phyloP scores from a whole-genome alignment of 805 yeast species.

The Starmerella davenportii region DNA sequence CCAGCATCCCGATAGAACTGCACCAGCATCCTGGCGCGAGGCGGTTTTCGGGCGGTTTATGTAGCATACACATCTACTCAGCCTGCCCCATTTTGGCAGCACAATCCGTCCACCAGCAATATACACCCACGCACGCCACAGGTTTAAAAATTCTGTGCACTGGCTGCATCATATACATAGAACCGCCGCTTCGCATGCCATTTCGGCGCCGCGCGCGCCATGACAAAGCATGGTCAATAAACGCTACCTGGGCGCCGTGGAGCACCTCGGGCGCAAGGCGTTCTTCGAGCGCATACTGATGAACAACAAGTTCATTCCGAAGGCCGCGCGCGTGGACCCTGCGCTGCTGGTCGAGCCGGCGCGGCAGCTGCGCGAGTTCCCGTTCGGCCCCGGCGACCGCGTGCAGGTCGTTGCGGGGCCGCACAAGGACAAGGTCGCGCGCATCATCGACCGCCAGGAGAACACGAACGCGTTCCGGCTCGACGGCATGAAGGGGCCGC shows the following conservation, averaged over 20 bases:
- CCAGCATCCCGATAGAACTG: too few species aligned
- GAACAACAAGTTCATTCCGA: conserved; percentile 13
- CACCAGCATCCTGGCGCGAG: too few species aligned
- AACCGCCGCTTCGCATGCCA: too few species aligned
- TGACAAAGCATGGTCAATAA: conserved; percentile 16
- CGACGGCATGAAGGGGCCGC: conserved; percentile 45
- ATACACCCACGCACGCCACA: too few species aligned
- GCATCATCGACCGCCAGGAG: conserved; percentile 37
- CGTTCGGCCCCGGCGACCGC: conserved; percentile 18
- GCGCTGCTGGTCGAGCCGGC: background rate
- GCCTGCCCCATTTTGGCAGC: too few species aligned
- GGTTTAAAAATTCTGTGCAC: too few species aligned
- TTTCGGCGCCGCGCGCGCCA: too few species aligned
- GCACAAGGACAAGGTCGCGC: conserved; percentile 56
- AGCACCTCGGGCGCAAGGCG: conserved; percentile 16
- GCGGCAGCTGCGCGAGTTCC: conserved; percentile 9
- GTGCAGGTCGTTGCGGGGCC: conserved; percentile 31
- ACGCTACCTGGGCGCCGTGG: conserved; percentile 11
- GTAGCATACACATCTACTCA: background rate
- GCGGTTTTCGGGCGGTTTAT: too few species aligned
- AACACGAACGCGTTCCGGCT: conserved; percentile 46
- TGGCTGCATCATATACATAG: too few species aligned
- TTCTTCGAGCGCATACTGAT: conserved; percentile 11
- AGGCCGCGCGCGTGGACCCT: conserved; percentile 5
- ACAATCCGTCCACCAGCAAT: too few species aligned